Conservation (phyloP, 2,329 filamentous ascomycete genomes). For the Cladosporium oxysporum region DNA sequence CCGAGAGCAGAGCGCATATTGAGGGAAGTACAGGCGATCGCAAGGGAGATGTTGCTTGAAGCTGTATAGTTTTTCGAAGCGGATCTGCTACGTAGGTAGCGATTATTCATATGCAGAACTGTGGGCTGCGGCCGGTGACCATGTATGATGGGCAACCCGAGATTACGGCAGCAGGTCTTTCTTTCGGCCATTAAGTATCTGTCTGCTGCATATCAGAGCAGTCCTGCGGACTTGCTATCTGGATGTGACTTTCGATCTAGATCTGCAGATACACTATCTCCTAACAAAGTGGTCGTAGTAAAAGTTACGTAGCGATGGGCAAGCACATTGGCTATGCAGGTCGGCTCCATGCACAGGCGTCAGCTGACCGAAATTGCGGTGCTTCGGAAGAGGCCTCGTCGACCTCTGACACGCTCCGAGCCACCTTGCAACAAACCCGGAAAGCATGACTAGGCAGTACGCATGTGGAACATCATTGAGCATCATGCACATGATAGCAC, state of each 20-base stretch:
- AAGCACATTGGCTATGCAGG: not conserved
- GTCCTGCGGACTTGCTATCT: too few species aligned
- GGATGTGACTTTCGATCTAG: too few species aligned
- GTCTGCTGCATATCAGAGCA: too few species aligned
- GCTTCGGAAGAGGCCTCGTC: not conserved
- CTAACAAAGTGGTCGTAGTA: not conserved
- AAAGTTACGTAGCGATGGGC: not conserved
- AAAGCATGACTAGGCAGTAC: not conserved
- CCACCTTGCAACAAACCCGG: not conserved
- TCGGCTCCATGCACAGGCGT: not conserved
- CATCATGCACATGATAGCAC: not conserved
- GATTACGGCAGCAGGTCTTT: not conserved
- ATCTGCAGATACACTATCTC: not conserved
- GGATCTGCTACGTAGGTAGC: not conserved
- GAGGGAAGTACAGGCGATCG: not conserved
- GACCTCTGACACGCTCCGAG: too few species aligned
- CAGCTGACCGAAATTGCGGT: not conserved
- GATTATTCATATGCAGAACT: not conserved
- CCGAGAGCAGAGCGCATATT: not conserved
- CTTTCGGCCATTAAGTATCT: not conserved
- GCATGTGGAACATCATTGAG: not conserved
- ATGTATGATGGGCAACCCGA: not conserved
- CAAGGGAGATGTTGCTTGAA: not conserved
- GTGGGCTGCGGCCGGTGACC: not conserved
- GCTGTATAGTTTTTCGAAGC: not conserved